Base-by-base conservation (phyloP, 2,329 filamentous ascomycete species). In the Fusarium nygamai region DNA sequence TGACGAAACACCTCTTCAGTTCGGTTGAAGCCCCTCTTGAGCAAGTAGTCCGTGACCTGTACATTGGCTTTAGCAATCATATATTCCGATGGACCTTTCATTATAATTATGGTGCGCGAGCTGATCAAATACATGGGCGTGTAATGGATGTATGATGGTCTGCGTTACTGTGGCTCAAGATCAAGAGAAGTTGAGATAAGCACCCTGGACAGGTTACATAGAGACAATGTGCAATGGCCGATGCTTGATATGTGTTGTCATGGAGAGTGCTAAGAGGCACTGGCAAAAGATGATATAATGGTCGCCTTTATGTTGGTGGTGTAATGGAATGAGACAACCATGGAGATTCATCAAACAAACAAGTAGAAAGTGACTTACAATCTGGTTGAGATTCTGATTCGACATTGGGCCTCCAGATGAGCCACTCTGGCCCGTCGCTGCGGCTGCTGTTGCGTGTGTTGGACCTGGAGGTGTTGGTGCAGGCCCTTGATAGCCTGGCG, bases 1-100 rank as follows among this genome's bases (percentile, higher is more conserved):
- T 94, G 93, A 48, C 96, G 91, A 61, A 99, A 93, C 81, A 96
- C 94, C 27, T 96, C 94, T 83, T 99, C 96, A 2, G 96, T 98
- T 31, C 93, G 90, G 61, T 92, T 95, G 83, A 98, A 99, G 0
- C 96, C 96, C 76, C 98, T 95, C 82, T 99, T 99, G 6, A 95
- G 90, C 2, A 99, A 88, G 82, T 99, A 99, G 78, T 99, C 96
- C 14, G 98, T 95, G 8, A 99, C 89, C 89, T 91, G 69, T 58
- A 8, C 4, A 8, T 36, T 5, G 27, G 22, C 12, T 17, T 33
- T 31, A 79, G 72, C 14, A 31, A 29, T 22, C 6, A 5, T 8
- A 29, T 22, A 20, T 31, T 48, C 16, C 8, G 46, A 12, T 11
- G 46, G 10, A 48, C 1, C 17, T 19, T 36, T 29, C 60, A 61